Conservation (phyloP, 2,329 filamentous ascomycete species). For the Bisporella sp. region DNA sequence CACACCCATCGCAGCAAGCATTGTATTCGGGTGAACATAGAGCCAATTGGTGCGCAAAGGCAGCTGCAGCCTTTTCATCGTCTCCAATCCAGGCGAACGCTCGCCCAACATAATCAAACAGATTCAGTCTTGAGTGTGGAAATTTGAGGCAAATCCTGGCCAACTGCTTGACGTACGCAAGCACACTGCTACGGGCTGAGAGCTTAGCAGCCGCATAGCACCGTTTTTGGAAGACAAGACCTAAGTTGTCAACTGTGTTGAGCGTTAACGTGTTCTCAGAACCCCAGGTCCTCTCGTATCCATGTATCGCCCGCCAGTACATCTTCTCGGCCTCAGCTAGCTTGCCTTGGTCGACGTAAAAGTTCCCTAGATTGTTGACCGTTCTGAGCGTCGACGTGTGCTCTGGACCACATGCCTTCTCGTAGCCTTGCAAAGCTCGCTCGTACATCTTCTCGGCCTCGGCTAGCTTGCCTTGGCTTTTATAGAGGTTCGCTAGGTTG, state of each 20-base stretch:
- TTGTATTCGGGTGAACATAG: not conserved
- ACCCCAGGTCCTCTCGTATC: not conserved
- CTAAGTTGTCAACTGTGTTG: not conserved
- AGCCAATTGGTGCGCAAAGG: not conserved
- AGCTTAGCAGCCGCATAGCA: not conserved
- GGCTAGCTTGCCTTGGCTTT: no score
- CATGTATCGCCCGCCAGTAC: constrained; percentile 16
- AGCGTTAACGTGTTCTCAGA: not conserved
- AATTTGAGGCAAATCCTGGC: not conserved
- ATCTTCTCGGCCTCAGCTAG: constrained; percentile 20
- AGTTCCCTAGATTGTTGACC: constrained; percentile 4
- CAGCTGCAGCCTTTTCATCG: not conserved
- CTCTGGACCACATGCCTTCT: constrained; percentile 10
- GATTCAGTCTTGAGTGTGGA: not conserved
- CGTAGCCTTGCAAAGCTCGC: constrained; percentile 5
- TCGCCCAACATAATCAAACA: not conserved
- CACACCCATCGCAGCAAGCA: not conserved
- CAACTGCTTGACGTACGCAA: not conserved
- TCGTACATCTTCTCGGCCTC: no score
- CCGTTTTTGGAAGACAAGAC: not conserved
- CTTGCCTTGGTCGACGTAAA: constrained; percentile 18
- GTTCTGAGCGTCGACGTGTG: constrained; percentile 8
- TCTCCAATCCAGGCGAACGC: not conserved
- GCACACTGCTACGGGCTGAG: not conserved
- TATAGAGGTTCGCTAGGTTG: not conserved